Conservation (phyloP, 305 asterid species). For the Striga hermonthica region DNA sequence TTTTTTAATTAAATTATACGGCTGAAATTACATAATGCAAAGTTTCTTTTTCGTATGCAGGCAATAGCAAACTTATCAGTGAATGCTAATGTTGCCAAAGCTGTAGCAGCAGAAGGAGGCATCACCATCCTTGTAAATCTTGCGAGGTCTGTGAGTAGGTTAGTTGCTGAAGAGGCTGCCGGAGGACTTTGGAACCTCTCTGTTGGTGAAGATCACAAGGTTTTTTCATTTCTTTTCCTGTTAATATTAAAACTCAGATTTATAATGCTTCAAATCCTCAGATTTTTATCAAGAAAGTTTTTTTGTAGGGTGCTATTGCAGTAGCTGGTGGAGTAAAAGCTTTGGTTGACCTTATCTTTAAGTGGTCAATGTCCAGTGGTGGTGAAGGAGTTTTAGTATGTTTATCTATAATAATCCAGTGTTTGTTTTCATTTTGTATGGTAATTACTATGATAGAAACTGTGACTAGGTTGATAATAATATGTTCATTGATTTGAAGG, state of each 20-base stretch:
- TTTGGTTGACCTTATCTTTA: conserved; percentile 67
- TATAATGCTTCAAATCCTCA: conserved; percentile 16
- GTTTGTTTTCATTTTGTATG: conserved; percentile 10
- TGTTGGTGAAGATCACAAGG: conserved; percentile 85
- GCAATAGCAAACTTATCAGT: conserved; percentile 75
- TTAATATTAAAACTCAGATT: conserved; percentile 3
- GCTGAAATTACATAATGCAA: conserved; percentile 12
- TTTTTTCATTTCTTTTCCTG: conserved; percentile 24
- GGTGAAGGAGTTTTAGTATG: conserved; percentile 79
- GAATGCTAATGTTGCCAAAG: conserved; percentile 71
- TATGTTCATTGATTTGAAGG: conserved; percentile 50
- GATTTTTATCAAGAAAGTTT: conserved; percentile 27
- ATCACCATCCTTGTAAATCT: conserved; percentile 56
- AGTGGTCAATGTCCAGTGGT: conserved; percentile 56
- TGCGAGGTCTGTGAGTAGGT: conserved; percentile 58
- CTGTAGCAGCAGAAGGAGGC: conserved; percentile 82
- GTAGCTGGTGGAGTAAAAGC: conserved; percentile 75
- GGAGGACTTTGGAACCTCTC: conserved; percentile 88
- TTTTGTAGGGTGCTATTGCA: conserved; percentile 62
- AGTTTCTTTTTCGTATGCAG: conserved; percentile 34
- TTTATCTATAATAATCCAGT: conserved; percentile 5
- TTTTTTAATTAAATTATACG: conserved; percentile 3
- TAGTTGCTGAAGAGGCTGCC: conserved; percentile 85
- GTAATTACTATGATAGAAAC: conserved; percentile 11
- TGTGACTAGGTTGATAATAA: conserved; percentile 9